These are phyloP conservation scores for Centaurea solstitialis DNA, from an alignment of 129 eudicot genomes.

Conservation along the genomic window DNA sequence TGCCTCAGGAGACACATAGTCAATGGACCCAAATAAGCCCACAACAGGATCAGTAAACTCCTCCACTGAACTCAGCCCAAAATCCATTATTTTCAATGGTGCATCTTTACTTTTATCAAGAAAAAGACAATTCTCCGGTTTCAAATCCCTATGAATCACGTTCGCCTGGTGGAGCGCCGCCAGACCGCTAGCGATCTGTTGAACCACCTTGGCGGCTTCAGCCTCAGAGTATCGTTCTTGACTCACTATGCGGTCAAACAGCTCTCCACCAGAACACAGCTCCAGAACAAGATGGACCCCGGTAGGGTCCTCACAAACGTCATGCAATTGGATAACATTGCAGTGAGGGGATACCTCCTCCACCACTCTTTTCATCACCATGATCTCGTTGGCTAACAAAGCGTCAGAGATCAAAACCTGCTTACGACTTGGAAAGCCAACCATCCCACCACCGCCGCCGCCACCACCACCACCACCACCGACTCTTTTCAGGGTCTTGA, in stretches of 20 bases:
- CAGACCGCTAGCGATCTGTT: conserved; percentile 65
- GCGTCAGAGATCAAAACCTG: conserved; percentile 68
- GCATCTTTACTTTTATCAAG: conserved; percentile 51
- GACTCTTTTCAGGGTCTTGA: conserved; percentile 70
- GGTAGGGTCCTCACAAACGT: conserved; percentile 65
- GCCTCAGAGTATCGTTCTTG: conserved; percentile 68
- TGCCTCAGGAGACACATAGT: conserved; percentile 88
- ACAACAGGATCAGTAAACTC: conserved; percentile 86
- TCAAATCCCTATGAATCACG: conserved; percentile 74
- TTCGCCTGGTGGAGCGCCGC: conserved; percentile 64
- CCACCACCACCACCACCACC: conserved; percentile 23
- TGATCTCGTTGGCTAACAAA: conserved; percentile 67
- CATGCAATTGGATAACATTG: conserved; percentile 72
- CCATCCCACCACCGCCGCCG: conserved; percentile 18
- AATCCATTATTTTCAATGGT: conserved; percentile 80
- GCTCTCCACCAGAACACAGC: conserved; percentile 78
- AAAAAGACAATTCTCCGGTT: conserved; percentile 86
- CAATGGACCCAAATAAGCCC: conserved; percentile 85
- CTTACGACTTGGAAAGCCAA: conserved; percentile 34
- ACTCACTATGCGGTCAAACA: conserved; percentile 77
- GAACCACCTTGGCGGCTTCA: conserved; percentile 73
- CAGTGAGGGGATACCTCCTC: conserved; percentile 79
- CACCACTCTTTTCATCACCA: conserved; percentile 75
- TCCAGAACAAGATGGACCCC: conserved; percentile 75
- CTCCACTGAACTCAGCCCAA: conserved; percentile 81